Percentiles rank a stretch among this genome's conserved stretches.
These are phyloP conservation scores for Rasamsonia emersonii DNA, from an alignment of 2,329 filamentous ascomycete genomes.

Conservation along the genomic window DNA sequence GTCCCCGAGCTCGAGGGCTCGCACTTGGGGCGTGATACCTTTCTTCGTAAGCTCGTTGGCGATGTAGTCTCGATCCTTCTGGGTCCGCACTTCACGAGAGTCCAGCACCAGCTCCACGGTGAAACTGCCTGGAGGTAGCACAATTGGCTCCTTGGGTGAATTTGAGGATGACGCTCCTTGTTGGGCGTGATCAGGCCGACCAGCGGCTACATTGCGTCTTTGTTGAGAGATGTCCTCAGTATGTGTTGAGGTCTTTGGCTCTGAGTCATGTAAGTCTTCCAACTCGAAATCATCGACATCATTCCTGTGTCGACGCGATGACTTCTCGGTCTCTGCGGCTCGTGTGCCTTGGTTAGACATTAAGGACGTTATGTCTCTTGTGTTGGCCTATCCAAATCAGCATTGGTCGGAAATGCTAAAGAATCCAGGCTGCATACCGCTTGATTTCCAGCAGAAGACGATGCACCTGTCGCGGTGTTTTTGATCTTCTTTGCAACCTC, in stretches of 20 bases:
- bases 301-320: neutral
- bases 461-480: conserved; percentile 32
- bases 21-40: conserved; percentile 57
- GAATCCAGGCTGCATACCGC: neutral
- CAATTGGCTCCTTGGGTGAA: conserved; percentile 47
- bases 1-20: conserved; percentile 64
- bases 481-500: conserved; percentile 61
- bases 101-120: conserved; percentile 66
- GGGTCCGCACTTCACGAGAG: conserved; percentile 63
- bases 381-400: too few species aligned
- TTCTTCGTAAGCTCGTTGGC: conserved; percentile 60
- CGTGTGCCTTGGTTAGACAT: neutral
- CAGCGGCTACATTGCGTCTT: neutral
- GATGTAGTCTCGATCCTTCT: conserved; percentile 68
- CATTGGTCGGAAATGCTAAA: neutral
- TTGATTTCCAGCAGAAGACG: too few species aligned
- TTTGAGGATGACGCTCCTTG: conserved; percentile 7
- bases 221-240: too few species aligned
- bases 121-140: conserved; percentile 57
- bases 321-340: neutral
- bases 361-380: too few species aligned
- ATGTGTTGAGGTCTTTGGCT: too few species aligned
- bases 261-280: too few species aligned
- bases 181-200: neutral
- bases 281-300: neutral